These are phyloP conservation scores for Agapanthus africanus DNA, from an alignment of 106 monocot genomes.

Conservation along the genomic window DNA sequence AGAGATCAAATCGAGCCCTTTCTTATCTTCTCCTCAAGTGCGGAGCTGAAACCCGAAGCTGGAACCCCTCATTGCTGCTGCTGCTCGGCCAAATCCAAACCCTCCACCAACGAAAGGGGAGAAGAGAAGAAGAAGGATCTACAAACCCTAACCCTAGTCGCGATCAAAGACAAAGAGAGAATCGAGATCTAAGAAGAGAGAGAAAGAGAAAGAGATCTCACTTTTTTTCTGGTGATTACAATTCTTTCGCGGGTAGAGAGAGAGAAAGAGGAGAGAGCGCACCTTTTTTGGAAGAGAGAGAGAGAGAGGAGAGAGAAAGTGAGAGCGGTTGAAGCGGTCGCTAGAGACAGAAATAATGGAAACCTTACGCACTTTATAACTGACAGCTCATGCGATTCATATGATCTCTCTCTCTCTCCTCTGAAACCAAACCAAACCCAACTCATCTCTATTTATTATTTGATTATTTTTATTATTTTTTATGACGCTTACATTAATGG, in stretches of 20 bases:
- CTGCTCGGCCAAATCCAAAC: background rate
- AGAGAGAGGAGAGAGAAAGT: background rate
- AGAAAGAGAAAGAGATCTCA: background rate
- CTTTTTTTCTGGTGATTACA: background rate
- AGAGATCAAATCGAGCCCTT: background rate
- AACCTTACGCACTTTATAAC: no score
- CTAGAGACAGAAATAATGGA: background rate
- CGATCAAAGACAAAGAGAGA: background rate
- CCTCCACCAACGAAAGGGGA: conserved; percentile 5
- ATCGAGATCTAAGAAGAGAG: background rate
- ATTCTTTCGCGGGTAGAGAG: background rate
- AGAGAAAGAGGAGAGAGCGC: background rate
- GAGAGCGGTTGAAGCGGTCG: conserved; percentile 6
- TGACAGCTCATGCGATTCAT: no score
- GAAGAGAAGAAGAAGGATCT: background rate
- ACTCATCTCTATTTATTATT: no score
- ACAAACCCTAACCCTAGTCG: background rate
- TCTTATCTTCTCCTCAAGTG: background rate
- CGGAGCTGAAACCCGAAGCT: background rate
- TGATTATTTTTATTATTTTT: no score
- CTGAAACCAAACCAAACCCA: no score
- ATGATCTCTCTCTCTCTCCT: no score
- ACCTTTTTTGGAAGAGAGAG: background rate
- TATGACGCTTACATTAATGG: no score
- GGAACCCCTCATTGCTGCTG: conserved; percentile 7